Evolutionary conservation across 2,329 filamentous ascomycete species (phyloP).

Genomic region (Fusarium aywerte): DNA sequence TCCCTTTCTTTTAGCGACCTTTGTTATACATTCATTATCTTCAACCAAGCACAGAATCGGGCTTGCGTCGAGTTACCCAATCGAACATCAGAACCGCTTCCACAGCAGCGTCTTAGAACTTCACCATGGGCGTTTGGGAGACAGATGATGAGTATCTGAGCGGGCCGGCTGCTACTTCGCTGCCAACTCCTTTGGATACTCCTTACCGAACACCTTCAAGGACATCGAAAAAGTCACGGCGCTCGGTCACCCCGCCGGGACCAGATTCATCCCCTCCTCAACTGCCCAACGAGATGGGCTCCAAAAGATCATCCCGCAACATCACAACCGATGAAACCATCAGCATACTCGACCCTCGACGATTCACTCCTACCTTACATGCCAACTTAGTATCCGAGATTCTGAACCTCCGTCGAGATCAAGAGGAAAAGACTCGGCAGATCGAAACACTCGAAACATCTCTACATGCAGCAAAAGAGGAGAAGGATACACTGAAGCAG

Average conservation of each 20-base stretch:
- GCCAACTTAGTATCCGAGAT: constrained; percentile 97
- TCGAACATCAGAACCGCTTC: not conserved
- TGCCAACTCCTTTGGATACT: constrained; percentile 77
- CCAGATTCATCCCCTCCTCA: constrained; percentile 68
- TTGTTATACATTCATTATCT: not conserved
- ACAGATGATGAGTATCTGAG: constrained; percentile 71
- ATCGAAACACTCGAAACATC: constrained; percentile 86
- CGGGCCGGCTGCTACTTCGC: constrained; percentile 63
- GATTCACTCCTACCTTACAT: constrained; percentile 95
- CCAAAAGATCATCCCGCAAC: constrained; percentile 68
- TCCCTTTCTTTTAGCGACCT: not conserved
- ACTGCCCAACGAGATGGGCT: constrained; percentile 56
- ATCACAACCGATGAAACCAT: constrained; percentile 74
- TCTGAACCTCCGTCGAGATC: constrained; percentile 82
- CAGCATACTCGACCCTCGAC: constrained; percentile 82
- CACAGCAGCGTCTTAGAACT: not conserved
- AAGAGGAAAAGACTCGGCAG: constrained; percentile 87
- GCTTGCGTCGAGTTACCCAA: not conserved
- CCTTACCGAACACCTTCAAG: constrained; percentile 79
- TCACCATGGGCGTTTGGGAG: constrained; percentile 67
- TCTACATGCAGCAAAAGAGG: constrained; percentile 75
- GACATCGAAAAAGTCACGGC: constrained; percentile 68
- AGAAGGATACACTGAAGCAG: constrained; percentile 76
- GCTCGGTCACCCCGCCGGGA: constrained; percentile 72
- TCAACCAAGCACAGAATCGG: not conserved